Evolutionary conservation across 2,329 filamentous ascomycete species (phyloP).

Genomic region (Mollisia scopiformis): DNA sequence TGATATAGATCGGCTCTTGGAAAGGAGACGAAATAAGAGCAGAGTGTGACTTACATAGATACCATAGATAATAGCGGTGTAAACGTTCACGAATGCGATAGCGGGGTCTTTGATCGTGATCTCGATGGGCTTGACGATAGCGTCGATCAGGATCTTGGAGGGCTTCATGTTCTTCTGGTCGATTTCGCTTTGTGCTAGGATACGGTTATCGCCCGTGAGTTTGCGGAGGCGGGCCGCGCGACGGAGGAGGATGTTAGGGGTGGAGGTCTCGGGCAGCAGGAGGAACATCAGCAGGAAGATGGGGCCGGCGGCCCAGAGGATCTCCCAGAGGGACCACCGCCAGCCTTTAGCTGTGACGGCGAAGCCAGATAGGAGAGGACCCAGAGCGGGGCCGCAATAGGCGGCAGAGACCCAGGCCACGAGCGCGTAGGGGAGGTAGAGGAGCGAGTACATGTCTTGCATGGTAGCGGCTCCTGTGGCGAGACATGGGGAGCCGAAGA

Average conservation of each 20-base stretch:
- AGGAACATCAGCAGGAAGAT: constrained; percentile 63
- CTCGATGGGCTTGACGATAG: constrained; percentile 56
- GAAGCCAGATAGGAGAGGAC: constrained; percentile 64
- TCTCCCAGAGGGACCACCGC: constrained; percentile 68
- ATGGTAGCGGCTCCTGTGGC: constrained; percentile 59
- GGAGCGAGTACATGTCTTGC: constrained; percentile 56
- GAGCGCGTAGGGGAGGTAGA: constrained; percentile 60
- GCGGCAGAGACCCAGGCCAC: constrained; percentile 60
- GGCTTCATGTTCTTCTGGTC: constrained; percentile 58
- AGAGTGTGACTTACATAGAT: too few relatives aligned
- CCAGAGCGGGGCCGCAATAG: constrained; percentile 57
- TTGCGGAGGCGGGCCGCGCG: constrained; percentile 64
- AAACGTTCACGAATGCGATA: constrained; percentile 63
- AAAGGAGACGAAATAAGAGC: too few relatives aligned
- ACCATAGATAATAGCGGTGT: constrained; percentile 63
- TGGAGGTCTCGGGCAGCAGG: constrained; percentile 66
- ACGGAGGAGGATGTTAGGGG: constrained; percentile 61
- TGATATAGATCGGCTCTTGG: too few relatives aligned
- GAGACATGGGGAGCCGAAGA: constrained; percentile 68
- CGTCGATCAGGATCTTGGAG: constrained; percentile 45
- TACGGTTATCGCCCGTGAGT: constrained; percentile 56
- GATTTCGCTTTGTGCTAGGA: constrained; percentile 67
- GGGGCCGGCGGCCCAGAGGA: constrained; percentile 63
- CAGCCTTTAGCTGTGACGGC: constrained; percentile 59
- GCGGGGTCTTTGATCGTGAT: constrained; percentile 65